Conservation (phyloP, 2,329 filamentous ascomycete species). For the Amauroascus verrucosus region DNA sequence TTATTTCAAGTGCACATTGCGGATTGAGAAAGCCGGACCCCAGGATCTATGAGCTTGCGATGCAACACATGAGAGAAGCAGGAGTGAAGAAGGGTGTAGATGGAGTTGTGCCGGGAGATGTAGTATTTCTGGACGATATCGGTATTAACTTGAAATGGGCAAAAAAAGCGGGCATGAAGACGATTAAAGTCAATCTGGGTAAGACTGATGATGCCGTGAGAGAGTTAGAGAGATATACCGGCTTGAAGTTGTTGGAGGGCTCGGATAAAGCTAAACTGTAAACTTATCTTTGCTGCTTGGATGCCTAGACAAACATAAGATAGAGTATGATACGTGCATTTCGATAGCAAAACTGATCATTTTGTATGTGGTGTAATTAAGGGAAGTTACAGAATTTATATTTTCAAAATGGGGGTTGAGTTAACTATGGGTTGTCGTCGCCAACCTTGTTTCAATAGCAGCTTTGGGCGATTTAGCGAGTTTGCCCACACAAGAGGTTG, state of each 20-base stretch:
- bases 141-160: constrained; percentile 83
- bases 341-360: neutral
- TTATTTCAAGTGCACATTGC: constrained; percentile 75
- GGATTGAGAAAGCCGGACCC: constrained; percentile 81
- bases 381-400: too few relatives aligned
- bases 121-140: constrained; percentile 89
- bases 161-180: constrained; percentile 62
- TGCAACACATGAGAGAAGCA: constrained; percentile 55
- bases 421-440: too few relatives aligned
- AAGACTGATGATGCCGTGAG: constrained; percentile 69
- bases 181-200: constrained; percentile 75
- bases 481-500: constrained; percentile 28
- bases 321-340: neutral
- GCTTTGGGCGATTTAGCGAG: constrained; percentile 27
- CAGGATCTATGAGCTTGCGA: constrained; percentile 64
- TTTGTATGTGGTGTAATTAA: too few relatives aligned
- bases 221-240: constrained; percentile 65
- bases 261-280: constrained; percentile 30
- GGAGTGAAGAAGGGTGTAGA: constrained; percentile 47
- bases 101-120: constrained; percentile 52
- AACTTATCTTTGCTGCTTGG: neutral
- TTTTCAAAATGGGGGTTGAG: too few relatives aligned
- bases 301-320: neutral
- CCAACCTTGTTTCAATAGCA: constrained; percentile 25
- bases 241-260: constrained; percentile 42